phyloP scores from a whole-genome alignment of 106 monocot species.

The Gastrodia elata region DNA sequence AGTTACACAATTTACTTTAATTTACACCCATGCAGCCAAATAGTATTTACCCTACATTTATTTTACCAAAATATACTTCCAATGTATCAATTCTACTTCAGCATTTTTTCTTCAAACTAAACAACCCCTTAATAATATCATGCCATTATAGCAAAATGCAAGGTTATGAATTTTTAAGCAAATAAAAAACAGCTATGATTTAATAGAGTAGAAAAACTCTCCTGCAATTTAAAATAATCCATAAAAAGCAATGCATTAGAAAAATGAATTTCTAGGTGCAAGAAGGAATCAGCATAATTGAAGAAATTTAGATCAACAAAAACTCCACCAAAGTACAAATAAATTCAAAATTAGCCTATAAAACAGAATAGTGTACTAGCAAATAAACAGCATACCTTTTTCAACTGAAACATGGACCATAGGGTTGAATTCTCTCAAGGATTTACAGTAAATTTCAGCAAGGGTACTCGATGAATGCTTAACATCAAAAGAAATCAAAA shows the following conservation, averaged over 20 bases:
- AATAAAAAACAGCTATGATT: too few relatives aligned
- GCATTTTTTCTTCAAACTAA: too few relatives aligned
- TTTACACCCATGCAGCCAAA: too few relatives aligned
- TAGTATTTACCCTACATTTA: too few relatives aligned
- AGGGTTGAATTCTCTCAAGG: conserved; percentile 80
- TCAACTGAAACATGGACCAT: conserved; percentile 75
- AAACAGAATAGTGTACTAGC: background rate
- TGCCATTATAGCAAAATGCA: too few relatives aligned
- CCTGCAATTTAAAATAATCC: background rate
- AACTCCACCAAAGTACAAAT: background rate
- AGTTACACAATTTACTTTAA: too few relatives aligned
- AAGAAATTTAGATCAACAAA: background rate
- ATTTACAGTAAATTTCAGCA: conserved; percentile 66
- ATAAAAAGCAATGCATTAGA: background rate
- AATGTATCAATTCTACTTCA: too few relatives aligned
- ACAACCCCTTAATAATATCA: too few relatives aligned
- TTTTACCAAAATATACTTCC: too few relatives aligned
- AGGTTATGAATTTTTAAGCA: too few relatives aligned
- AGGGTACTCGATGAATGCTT: conserved; percentile 26
- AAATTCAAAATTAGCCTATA: background rate
- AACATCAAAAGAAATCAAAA: conserved; percentile 48
- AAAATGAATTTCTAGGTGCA: background rate
- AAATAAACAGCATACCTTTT: conserved; percentile 39
- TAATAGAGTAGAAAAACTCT: too few relatives aligned
- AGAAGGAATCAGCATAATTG: background rate